A percentile compares a stretch with the other conserved stretches of the same genome.
Conservation (phyloP, 371 early-diverging fungal species). For the Mortierella sp. region DNA sequence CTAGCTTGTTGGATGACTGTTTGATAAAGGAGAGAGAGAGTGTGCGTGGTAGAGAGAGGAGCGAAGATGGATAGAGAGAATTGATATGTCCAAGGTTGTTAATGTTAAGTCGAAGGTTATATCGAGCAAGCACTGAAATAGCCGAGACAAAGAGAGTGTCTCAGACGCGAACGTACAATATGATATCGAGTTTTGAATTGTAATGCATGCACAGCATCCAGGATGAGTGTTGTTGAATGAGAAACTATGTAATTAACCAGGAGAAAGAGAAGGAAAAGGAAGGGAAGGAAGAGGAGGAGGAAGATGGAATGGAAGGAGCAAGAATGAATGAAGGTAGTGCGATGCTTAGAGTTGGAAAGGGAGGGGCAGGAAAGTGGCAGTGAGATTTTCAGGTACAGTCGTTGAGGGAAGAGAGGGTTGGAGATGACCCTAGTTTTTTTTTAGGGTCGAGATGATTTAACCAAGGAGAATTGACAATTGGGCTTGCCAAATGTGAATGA, state of each 20-base stretch:
- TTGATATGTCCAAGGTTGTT: neutral
- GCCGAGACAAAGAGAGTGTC: neutral
- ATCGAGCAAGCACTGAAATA: neutral
- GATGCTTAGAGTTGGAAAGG: neutral
- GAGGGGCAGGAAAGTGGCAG: neutral
- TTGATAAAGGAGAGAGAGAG: neutral
- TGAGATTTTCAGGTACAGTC: neutral
- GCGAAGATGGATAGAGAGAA: neutral
- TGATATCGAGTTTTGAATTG: neutral
- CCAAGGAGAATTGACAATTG: neutral
- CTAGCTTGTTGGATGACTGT: too few species aligned
- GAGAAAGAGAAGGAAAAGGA: neutral
- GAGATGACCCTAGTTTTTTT: neutral
- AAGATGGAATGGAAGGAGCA: too few species aligned
- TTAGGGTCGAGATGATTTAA: neutral
- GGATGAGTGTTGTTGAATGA: neutral
- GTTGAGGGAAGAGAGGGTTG: too few species aligned
- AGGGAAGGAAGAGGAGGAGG: neutral
- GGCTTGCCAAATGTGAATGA: neutral
- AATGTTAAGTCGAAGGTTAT: neutral
- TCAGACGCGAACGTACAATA: constrained; percentile 6
- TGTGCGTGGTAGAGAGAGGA: neutral
- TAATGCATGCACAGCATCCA: constrained; percentile 13
- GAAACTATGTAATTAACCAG: neutral
- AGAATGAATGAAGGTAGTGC: too few species aligned